A percentile compares a stretch with the other conserved stretches of the same genome.
These are phyloP conservation scores for Fusarium guadeloupense DNA, from an alignment of 2,329 filamentous ascomycete species.

Conservation along the genomic window DNA sequence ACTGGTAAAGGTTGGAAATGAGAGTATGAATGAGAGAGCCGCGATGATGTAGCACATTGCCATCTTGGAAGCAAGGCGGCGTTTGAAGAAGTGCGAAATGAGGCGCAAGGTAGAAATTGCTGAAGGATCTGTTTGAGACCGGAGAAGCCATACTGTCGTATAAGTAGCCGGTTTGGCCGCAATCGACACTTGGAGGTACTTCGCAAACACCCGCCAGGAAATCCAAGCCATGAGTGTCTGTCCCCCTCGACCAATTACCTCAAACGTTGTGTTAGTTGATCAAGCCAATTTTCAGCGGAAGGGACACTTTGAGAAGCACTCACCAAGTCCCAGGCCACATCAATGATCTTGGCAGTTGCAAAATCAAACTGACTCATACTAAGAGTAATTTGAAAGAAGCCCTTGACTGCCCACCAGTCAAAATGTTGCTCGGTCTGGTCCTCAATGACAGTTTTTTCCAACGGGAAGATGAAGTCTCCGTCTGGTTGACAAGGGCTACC, in stretches of 20 bases:
- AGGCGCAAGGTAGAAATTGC: neutral
- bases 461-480: neutral
- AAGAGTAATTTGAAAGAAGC: constrained; percentile 14
- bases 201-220: constrained; percentile 10
- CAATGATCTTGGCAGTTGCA: constrained; percentile 1
- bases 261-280: accelerated
- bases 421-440: too few relatives aligned
- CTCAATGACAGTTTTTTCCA: too few relatives aligned
- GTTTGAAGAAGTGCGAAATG: neutral
- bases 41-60: neutral
- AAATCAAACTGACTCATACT: neutral
- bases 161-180: neutral
- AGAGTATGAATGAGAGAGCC: neutral
- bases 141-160: constrained; percentile 2
- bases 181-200: constrained; percentile 12
- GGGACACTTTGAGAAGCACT: neutral
- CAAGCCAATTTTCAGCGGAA: too few relatives aligned
- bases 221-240: neutral
- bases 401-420: neutral
- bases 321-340: constrained; percentile 21
- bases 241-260: constrained; percentile 14
- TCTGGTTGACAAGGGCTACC: neutral
- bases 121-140: neutral
- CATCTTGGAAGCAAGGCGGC: neutral
- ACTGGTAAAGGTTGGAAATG: neutral